These are phyloP conservation scores for Cryptococcus hybrid DNA, from an alignment of 1,284 basidiomycete genomes.

Conservation along the genomic window DNA sequence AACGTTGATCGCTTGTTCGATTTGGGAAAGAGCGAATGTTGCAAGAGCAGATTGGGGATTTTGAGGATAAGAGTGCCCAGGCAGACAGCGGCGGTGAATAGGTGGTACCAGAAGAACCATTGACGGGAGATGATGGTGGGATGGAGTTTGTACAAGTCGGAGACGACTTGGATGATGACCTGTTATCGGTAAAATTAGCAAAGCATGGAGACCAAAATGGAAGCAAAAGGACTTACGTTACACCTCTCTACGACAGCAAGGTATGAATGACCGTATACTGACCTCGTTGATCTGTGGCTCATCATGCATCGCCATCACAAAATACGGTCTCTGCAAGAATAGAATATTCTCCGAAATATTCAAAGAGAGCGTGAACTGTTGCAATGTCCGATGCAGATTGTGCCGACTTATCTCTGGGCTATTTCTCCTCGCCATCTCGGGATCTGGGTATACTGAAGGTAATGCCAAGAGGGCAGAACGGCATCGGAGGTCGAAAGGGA, in stretches of 20 bases:
- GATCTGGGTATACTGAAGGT: conserved; percentile 21
- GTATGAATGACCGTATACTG: conserved; percentile 27
- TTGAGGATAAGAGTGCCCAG: conserved; percentile 29
- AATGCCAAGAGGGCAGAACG: conserved; percentile 21
- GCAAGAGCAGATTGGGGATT: conserved; percentile 26
- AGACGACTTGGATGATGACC: conserved; percentile 30
- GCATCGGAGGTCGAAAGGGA: conserved; percentile 28
- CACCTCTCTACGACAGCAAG: conserved; percentile 33
- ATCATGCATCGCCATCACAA: conserved; percentile 34
- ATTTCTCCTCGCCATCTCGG: conserved; percentile 12
- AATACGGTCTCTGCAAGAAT: conserved; percentile 34
- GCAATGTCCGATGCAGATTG: conserved; percentile 23
- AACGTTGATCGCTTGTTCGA: conserved; percentile 23
- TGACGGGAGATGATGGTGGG: conserved; percentile 28
- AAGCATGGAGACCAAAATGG: too few species aligned
- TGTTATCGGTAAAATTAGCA: not conserved
- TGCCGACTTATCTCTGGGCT: conserved; percentile 20
- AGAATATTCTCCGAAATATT: conserved; percentile 29
- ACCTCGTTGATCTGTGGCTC: conserved; percentile 24
- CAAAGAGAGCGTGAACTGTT: conserved; percentile 29
- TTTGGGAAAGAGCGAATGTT: conserved; percentile 22
- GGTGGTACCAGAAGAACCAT: conserved; percentile 37
- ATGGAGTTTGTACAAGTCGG: conserved; percentile 21
- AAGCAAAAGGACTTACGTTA: conserved; percentile 16
- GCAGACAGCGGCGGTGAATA: conserved; percentile 35